A percentile compares a stretch with the other conserved stretches of the same genome.
phyloP scores from a whole-genome alignment of 192 early-diverging fungal species.

The Pilobolus umbonatus region DNA sequence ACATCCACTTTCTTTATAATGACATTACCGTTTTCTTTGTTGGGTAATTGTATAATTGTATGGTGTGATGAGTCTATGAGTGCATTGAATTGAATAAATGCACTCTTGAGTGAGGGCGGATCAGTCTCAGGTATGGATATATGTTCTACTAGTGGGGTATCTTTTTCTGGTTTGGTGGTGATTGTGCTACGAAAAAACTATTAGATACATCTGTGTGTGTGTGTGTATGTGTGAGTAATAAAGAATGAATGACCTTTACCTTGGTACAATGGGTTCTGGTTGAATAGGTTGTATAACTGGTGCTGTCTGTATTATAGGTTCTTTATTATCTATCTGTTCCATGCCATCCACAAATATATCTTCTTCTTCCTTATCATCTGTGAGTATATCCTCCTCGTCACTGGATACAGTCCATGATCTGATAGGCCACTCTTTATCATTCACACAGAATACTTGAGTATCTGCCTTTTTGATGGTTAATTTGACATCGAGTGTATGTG shows the following conservation, averaged over 20 bases:
- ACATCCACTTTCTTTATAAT: conserved; percentile 30
- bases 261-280: not conserved
- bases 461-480: not conserved
- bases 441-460: not conserved
- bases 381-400: not conserved
- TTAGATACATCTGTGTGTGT: not conserved
- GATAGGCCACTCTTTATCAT: conserved; percentile 8
- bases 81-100: not conserved
- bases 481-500: not conserved
- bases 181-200: no score
- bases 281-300: not conserved
- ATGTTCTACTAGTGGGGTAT: not conserved
- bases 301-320: not conserved
- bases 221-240: not conserved
- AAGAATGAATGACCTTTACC: not conserved
- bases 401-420: not conserved
- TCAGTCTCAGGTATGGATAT: conserved; percentile 7
- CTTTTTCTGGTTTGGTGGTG: not conserved
- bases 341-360: conserved; percentile 14
- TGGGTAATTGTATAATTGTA: not conserved
- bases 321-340: not conserved
- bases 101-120: conserved; percentile 3
- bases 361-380: not conserved
- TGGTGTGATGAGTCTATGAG: not conserved
- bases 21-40: conserved; percentile 14